Conservation (phyloP, 2,329 filamentous ascomycete genomes). For the Apiospora saccharicola region DNA sequence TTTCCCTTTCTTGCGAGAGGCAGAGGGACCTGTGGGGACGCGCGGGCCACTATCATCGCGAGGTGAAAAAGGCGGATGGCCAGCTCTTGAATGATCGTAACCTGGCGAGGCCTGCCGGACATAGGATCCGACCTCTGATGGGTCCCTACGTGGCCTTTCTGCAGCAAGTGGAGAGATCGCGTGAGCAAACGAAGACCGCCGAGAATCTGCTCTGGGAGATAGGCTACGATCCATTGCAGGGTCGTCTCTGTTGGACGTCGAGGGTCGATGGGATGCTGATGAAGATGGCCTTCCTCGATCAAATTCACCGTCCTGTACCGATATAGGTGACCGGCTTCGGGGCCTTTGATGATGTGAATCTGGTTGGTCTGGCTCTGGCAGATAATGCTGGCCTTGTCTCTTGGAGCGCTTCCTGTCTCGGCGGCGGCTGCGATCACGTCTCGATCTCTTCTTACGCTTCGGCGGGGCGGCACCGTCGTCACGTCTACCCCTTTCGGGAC, state of each 20-base stretch:
- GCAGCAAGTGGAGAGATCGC: constrained; percentile 39
- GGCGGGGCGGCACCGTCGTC: constrained; percentile 41
- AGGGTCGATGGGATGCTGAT: constrained; percentile 29
- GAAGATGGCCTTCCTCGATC: constrained; percentile 33
- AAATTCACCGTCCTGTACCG: constrained; percentile 33
- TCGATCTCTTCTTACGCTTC: constrained; percentile 51
- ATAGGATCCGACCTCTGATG: constrained; percentile 36
- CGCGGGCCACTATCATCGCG: constrained; percentile 33
- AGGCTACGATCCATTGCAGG: constrained; percentile 37
- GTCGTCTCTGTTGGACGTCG: constrained; percentile 32
- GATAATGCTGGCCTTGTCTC: constrained; percentile 30
- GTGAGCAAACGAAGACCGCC: constrained; percentile 42
- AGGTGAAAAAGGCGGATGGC: constrained; percentile 40
- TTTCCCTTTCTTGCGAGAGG: constrained; percentile 46
- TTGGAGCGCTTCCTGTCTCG: constrained; percentile 38
- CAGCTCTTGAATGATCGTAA: constrained; percentile 34
- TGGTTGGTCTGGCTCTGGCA: constrained; percentile 31
- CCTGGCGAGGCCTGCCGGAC: constrained; percentile 37
- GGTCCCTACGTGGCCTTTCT: constrained; percentile 33
- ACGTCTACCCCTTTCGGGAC: constrained; percentile 49
- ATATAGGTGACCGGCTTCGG: constrained; percentile 39
- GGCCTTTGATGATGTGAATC: constrained; percentile 34
- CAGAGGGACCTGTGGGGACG: constrained; percentile 34
- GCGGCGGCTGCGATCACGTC: constrained; percentile 44
- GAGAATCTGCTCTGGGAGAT: constrained; percentile 39